Evolutionary conservation across 371 early-diverging fungal species (phyloP).

Genomic region (Apophysomyces sp.): DNA sequence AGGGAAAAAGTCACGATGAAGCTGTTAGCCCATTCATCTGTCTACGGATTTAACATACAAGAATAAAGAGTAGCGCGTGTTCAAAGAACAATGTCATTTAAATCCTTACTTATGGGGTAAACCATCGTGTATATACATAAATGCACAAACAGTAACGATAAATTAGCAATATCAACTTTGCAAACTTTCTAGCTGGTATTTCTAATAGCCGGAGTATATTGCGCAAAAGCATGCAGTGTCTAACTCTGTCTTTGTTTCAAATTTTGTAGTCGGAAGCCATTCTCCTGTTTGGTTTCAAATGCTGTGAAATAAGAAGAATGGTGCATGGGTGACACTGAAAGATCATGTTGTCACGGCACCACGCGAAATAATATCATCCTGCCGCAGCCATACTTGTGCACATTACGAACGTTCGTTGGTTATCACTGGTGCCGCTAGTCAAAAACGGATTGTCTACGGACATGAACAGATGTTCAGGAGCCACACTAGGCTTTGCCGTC

Average conservation of each 20-base stretch:
- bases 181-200: background rate
- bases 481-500: no score
- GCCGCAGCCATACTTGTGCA: background rate
- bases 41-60: no score
- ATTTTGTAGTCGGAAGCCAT: background rate
- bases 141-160: no score
- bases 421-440: background rate
- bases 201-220: background rate
- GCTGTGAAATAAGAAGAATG: background rate
- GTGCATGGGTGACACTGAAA: slow-evolving; percentile 3
- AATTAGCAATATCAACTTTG: no score
- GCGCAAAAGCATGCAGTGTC: background rate
- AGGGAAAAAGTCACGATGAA: no score
- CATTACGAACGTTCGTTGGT: background rate
- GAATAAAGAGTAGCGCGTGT: no score
- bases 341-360: slow-evolving; percentile 2
- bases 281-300: slow-evolving; percentile 1
- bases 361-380: background rate
- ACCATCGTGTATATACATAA: no score
- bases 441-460: no score
- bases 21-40: no score
- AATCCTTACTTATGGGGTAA: no score
- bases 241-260: background rate
- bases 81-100: no score
- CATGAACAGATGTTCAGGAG: no score